phyloP scores from a whole-genome alignment of 2,329 filamentous ascomycete genomes.

The Aspergillus clavatus region DNA sequence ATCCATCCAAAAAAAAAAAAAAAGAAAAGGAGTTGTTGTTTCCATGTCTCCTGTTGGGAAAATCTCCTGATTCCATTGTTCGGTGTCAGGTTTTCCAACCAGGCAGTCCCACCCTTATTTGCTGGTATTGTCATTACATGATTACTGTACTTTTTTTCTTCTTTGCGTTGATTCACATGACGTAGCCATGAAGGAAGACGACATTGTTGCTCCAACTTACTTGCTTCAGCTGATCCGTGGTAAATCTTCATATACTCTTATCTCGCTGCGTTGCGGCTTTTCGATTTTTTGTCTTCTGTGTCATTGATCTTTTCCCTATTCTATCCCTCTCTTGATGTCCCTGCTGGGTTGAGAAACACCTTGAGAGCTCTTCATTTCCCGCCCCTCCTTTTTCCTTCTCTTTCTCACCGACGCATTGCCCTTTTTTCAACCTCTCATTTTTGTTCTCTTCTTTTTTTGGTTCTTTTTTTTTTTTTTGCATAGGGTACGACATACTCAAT shows the following conservation, averaged over 20 bases:
- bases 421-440: too few relatives aligned
- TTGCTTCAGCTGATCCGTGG: background rate
- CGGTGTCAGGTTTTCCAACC: slow-evolving; percentile 4
- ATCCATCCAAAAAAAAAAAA: background rate
- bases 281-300: too few relatives aligned
- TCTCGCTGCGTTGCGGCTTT: slow-evolving; percentile 4
- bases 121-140: background rate
- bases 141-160: background rate
- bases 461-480: slow-evolving; percentile 2
- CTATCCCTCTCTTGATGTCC: too few relatives aligned
- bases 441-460: slow-evolving; percentile 2
- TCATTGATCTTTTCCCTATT: too few relatives aligned
- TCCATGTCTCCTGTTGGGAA: background rate
- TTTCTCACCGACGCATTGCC: too few relatives aligned
- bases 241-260: slow-evolving; percentile 11
- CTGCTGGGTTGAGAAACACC: too few relatives aligned
- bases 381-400: too few relatives aligned
- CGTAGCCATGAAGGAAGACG: slow-evolving; percentile 29
- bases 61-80: background rate
- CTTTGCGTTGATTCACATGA: slow-evolving; percentile 26
- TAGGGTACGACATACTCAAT: slow-evolving; percentile 4
- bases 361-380: too few relatives aligned
- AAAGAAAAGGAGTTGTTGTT: background rate
- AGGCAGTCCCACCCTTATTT: background rate
- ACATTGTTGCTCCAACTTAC: too few relatives aligned